These are phyloP conservation scores for Rhizophlyctis rosea DNA, from an alignment of 192 early-diverging fungal species.

Conservation along the genomic window DNA sequence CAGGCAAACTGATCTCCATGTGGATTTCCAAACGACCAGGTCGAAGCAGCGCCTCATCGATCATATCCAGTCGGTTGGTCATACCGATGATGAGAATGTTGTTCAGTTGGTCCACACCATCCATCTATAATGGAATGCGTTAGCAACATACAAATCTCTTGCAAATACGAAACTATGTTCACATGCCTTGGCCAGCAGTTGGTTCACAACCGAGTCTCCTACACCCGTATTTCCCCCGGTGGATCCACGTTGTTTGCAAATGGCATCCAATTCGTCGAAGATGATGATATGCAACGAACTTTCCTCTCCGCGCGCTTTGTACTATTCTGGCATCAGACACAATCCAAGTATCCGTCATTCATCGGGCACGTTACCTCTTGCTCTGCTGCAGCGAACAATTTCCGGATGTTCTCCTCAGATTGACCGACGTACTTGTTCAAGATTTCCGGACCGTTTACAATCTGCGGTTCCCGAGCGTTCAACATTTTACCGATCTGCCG, in stretches of 20 bases:
- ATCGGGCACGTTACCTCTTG: constrained; percentile 61
- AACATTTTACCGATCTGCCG: constrained; percentile 99
- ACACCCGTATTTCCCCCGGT: constrained; percentile 91
- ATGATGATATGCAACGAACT: constrained; percentile 95
- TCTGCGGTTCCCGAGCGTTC: constrained; percentile 87
- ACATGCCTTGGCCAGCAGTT: constrained; percentile 91
- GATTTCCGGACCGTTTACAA: constrained; percentile 95
- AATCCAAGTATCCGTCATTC: too few species aligned
- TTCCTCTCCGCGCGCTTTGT: constrained; percentile 87
- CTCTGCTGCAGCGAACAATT: constrained; percentile 93
- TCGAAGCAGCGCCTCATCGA: constrained; percentile 95
- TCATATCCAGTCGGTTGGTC: constrained; percentile 97
- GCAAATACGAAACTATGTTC: not conserved
- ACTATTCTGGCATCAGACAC: constrained; percentile 33
- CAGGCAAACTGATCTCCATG: constrained; percentile 93
- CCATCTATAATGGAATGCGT: constrained; percentile 59
- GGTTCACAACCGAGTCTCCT: constrained; percentile 96
- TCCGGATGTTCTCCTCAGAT: constrained; percentile 94
- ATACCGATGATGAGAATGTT: constrained; percentile 98
- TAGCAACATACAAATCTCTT: not conserved
- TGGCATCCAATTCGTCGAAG: constrained; percentile 98
- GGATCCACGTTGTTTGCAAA: constrained; percentile 95
- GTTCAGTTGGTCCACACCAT: constrained; percentile 98
- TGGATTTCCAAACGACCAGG: constrained; percentile 96
- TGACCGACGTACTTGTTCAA: constrained; percentile 96